phyloP scores from a whole-genome alignment of 345 rosid genomes.

The Turritis glabra region DNA sequence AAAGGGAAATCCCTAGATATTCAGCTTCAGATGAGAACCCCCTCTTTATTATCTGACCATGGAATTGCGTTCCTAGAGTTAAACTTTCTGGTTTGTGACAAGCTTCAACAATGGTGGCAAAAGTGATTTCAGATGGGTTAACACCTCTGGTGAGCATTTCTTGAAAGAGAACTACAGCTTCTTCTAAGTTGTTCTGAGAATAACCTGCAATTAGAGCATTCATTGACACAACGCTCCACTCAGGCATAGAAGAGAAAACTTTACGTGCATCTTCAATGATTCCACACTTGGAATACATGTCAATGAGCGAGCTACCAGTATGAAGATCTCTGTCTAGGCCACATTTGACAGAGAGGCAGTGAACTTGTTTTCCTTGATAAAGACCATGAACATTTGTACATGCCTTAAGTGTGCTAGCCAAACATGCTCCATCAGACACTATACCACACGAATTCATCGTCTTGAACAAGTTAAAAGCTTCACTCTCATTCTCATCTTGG shows the following conservation, averaged over 20 bases:
- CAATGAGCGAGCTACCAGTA: constrained; percentile 86
- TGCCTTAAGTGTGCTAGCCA: constrained; percentile 76
- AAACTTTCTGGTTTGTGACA: constrained; percentile 58
- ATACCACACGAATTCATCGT: constrained; percentile 54
- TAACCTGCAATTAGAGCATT: constrained; percentile 87
- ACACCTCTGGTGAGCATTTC: constrained; percentile 63
- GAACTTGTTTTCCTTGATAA: constrained; percentile 61
- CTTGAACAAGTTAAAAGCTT: constrained; percentile 71
- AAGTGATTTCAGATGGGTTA: constrained; percentile 72
- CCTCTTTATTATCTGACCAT: constrained; percentile 57
- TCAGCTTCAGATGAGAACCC: constrained; percentile 64
- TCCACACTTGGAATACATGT: constrained; percentile 83
- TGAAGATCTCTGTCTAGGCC: constrained; percentile 75
- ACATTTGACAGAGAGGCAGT: constrained; percentile 66
- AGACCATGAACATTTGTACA: constrained; percentile 70
- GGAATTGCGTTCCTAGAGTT: constrained; percentile 65
- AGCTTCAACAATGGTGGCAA: constrained; percentile 77
- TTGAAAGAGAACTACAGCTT: constrained; percentile 56
- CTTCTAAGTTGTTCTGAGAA: constrained; percentile 53
- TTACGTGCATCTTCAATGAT: constrained; percentile 47
- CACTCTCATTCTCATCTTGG: constrained; percentile 65
- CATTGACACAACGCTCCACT: constrained; percentile 65
- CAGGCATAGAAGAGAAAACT: constrained; percentile 59
- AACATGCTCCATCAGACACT: constrained; percentile 77
- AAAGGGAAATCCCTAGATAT: constrained; percentile 67